Base-by-base conservation (phyloP, 768 basidiomycete species). In the Tricholoma bakamatsutake region DNA sequence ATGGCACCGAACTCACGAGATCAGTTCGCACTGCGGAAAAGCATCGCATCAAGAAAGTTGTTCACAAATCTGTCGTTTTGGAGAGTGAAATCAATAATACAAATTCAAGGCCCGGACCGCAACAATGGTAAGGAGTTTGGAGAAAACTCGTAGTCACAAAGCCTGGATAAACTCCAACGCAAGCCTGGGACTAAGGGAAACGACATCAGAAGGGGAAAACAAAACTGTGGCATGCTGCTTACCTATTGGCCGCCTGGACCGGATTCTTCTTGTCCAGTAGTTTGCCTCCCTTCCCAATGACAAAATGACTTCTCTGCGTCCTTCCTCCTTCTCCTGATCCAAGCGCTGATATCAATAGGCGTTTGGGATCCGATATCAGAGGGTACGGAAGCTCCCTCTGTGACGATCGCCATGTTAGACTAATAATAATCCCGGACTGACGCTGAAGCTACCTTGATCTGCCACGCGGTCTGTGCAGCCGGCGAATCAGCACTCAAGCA, bases 221-320 rank as follows among this genome's bases (percentile, higher is more conserved):
- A 37, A 33, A 27, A 30, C 17, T 33, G 55, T 31, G 51, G 30
- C 18, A 13, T 8, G 59, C 75, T 6, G 59, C 75, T 52, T 53
- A 88, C 91, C 92, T 96, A 54, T 95, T 90, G 0, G 67, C 85
- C 1, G 94, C 90, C 65, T 93, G 89, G 49, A 96, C 93, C 1
- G 92, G 91, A 13, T 91, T 73, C 65, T 84, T 85, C 73, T 84
- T 90, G 13, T 95, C 87, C 3, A 96, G 71, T 40, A 98, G 76
- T 69, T 90, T 91, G 1, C 94, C 95, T 6, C 92, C 93, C 69
- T 90, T 89, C 61, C 84, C 90, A 62, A 98, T 95, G 62, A 98
- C 82, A 70, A 96, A 96, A 70, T 96, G 93, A 60, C 90, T 93
- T 12, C 95, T 83, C 73, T 90, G 91, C 52, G 91, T 92, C 74